phyloP scores from a whole-genome alignment of 345 rosid genomes.

The Brassica rapa region DNA sequence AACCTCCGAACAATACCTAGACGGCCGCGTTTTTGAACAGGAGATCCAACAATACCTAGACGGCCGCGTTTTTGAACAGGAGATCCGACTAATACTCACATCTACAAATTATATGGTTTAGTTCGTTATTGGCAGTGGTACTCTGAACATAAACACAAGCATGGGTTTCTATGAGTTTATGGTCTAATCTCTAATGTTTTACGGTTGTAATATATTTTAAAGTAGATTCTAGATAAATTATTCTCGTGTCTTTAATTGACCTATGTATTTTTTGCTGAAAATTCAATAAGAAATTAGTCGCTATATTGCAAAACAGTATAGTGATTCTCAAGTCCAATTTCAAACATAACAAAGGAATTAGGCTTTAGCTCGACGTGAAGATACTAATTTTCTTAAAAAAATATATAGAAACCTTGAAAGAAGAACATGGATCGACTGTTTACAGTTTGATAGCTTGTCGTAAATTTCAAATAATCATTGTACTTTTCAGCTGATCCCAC shows the following conservation, averaged over 20 bases:
- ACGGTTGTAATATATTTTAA: neutral
- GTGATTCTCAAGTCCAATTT: neutral
- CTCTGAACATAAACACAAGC: neutral
- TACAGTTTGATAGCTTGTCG: neutral
- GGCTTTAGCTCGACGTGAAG: neutral
- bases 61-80: no score
- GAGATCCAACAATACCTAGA: no score
- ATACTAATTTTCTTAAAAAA: neutral
- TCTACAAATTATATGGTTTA: neutral
- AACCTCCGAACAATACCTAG: no score
- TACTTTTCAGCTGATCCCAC: slow-evolving; percentile 10
- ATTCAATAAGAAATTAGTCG: neutral
- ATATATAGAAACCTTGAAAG: neutral
- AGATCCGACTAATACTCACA: neutral
- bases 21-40: no score
- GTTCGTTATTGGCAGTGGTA: neutral
- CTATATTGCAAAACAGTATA: neutral
- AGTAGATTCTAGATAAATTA: neutral
- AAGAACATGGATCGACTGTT: neutral
- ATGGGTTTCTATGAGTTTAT: neutral
- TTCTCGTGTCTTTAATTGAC: neutral
- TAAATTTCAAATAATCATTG: slow-evolving; percentile 18
- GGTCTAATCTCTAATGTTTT: neutral
- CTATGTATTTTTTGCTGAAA: neutral
- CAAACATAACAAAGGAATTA: neutral